Conservation (phyloP, 805 yeast genomes). For the Metschnikowia rubicola region DNA sequence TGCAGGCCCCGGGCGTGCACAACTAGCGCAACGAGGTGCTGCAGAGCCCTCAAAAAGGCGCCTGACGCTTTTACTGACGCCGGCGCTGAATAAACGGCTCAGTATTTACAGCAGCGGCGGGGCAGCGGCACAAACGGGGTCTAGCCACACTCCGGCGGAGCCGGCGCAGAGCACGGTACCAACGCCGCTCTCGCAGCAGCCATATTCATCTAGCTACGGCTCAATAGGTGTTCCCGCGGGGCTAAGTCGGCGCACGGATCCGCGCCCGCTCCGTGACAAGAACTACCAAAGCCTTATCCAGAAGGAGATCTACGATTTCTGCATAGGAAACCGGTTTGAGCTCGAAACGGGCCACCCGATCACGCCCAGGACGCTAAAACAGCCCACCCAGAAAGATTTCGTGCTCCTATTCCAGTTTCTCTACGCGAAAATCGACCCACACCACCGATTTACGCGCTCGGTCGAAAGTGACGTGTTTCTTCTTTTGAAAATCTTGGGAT, state of each 20-base stretch:
- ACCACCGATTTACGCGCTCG: slow-evolving; percentile 61
- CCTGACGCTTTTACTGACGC: slow-evolving; percentile 30
- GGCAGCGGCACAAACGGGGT: background rate
- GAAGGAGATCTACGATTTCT: slow-evolving; percentile 63
- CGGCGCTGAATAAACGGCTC: slow-evolving; percentile 28
- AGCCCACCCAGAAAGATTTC: slow-evolving; percentile 88
- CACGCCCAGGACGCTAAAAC: slow-evolving; percentile 57
- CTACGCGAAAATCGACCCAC: slow-evolving; percentile 75
- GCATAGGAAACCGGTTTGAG: slow-evolving; percentile 64
- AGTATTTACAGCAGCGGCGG: slow-evolving; percentile 10
- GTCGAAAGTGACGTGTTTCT: slow-evolving; percentile 74
- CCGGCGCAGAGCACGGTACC: slow-evolving; percentile 1
- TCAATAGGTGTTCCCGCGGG: background rate
- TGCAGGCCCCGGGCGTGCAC: slow-evolving; percentile 18
- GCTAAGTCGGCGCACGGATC: slow-evolving; percentile 39
- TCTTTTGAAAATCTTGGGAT: slow-evolving; percentile 59
- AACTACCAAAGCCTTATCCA: slow-evolving; percentile 63
- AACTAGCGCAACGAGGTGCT: slow-evolving; percentile 15
- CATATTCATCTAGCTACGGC: slow-evolving; percentile 1
- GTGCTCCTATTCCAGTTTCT: slow-evolving; percentile 75
- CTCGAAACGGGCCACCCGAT: slow-evolving; percentile 69
- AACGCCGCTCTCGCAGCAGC: slow-evolving; percentile 10
- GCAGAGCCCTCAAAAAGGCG: slow-evolving; percentile 24
- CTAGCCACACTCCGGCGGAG: background rate
- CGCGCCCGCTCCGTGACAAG: slow-evolving; percentile 75